phyloP scores from a whole-genome alignment of 495 filamentous ascomycete genomes.

The Aspergillus mulundensis region DNA sequence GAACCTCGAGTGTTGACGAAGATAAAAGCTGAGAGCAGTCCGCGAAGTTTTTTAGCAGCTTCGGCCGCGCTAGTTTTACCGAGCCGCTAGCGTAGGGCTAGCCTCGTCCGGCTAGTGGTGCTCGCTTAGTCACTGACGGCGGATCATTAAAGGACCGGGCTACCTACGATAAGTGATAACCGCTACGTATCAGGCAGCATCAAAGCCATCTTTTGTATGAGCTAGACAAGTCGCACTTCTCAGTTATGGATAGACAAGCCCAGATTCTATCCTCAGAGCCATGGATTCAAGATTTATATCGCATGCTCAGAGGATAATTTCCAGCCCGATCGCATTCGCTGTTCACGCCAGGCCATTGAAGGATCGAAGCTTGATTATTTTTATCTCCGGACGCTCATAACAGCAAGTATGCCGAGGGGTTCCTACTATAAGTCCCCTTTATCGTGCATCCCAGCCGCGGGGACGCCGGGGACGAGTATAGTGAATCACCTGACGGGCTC shows the following conservation, averaged over 20 bases:
- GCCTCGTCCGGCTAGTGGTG: neutral
- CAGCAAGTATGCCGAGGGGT: neutral
- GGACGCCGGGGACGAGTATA: neutral
- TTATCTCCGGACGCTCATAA: neutral
- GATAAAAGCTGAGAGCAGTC: slow-evolving; percentile 10
- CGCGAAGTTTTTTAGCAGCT: slow-evolving; percentile 25
- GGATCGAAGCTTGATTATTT: neutral
- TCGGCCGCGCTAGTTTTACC: slow-evolving; percentile 21
- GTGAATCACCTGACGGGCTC: neutral
- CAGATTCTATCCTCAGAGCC: too few relatives aligned
- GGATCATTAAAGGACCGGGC: neutral
- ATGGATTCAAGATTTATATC: neutral
- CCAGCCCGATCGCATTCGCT: neutral
- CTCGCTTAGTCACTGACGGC: slow-evolving; percentile 4
- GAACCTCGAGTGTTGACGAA: slow-evolving; percentile 8
- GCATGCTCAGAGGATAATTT: neutral
- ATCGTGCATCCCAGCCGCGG: neutral
- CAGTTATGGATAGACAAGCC: too few relatives aligned
- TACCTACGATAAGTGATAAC: too few relatives aligned
- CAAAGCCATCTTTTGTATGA: too few relatives aligned
- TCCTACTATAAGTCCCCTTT: neutral
- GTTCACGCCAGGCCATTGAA: neutral
- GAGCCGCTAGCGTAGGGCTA: slow-evolving; percentile 15
- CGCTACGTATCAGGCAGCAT: too few relatives aligned
- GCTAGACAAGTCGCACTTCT: too few relatives aligned